phyloP scores from a whole-genome alignment of 352 stramenopile species.

The Pseudoperonospora humuli region DNA sequence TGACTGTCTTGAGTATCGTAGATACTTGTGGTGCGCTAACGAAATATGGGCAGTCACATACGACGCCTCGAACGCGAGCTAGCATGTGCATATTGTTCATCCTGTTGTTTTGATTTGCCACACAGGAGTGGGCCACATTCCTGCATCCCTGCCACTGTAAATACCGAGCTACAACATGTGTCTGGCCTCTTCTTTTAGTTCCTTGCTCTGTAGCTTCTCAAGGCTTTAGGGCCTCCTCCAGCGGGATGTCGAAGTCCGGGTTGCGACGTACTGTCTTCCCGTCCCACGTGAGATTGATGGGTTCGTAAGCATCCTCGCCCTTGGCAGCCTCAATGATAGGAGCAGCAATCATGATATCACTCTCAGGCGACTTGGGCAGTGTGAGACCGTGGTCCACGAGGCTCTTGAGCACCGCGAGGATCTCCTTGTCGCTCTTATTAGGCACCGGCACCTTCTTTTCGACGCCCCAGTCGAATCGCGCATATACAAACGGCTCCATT shows the following conservation, averaged over 20 bases:
- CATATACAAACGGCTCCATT: constrained; percentile 85
- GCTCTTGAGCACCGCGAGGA: constrained; percentile 62
- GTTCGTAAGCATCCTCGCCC: constrained; percentile 66
- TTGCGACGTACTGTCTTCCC: constrained; percentile 72
- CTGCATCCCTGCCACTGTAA: constrained; percentile 1
- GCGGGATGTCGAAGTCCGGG: constrained; percentile 72
- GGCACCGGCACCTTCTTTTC: constrained; percentile 79
- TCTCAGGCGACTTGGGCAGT: constrained; percentile 81
- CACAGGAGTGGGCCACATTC: constrained; percentile 6
- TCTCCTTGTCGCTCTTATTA: constrained; percentile 82
- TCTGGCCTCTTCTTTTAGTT: not conserved
- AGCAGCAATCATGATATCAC: constrained; percentile 60
- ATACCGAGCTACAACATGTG: not conserved
- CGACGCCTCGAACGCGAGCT: not conserved
- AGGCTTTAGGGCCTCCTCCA: constrained; percentile 61
- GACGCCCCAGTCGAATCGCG: constrained; percentile 76
- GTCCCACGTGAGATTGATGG: constrained; percentile 83
- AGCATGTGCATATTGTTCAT: constrained; percentile 19
- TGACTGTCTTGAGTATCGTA: constrained; percentile 6
- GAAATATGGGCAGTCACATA: constrained; percentile 11
- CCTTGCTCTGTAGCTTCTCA: constrained; percentile 12
- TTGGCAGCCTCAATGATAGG: constrained; percentile 66
- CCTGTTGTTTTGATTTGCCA: constrained; percentile 20
- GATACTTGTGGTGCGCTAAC: constrained; percentile 11
- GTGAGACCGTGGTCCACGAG: constrained; percentile 65